Percentiles rank a stretch among this genome's conserved stretches.
phyloP scores from a whole-genome alignment of 73 alveolate species.

The Paramecium bursaria region DNA sequence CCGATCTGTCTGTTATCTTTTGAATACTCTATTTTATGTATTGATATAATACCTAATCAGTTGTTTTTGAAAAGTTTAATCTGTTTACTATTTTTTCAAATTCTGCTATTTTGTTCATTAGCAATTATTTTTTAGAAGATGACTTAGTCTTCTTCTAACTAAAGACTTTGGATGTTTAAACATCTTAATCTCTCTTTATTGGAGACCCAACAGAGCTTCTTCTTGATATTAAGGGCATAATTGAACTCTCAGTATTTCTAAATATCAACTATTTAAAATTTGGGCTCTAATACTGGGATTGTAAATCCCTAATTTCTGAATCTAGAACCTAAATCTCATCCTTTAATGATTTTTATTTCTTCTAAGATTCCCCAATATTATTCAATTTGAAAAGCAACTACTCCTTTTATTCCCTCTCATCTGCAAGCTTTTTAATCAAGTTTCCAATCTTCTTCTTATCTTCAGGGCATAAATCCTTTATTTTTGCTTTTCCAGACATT shows the following conservation, averaged over 20 bases:
- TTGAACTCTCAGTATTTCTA: not conserved
- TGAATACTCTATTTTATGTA: not conserved
- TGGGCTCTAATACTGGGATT: not conserved
- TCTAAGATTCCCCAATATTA: not conserved
- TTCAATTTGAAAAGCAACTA: not conserved
- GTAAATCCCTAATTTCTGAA: not conserved
- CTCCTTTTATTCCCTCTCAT: slow-evolving; percentile 57
- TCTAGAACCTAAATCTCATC: not conserved
- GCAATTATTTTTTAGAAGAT: not conserved
- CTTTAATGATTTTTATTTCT: not conserved
- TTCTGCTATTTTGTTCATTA: not conserved
- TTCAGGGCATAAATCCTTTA: slow-evolving; percentile 63
- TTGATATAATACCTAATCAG: not conserved
- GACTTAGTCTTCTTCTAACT: not conserved
- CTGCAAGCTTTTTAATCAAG: slow-evolving; percentile 58
- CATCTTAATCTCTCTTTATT: not conserved
- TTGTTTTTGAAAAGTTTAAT: not conserved
- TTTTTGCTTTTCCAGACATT: too few species aligned
- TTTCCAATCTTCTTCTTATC: slow-evolving; percentile 61
- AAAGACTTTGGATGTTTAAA: not conserved
- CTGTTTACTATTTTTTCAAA: not conserved
- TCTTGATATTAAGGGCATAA: not conserved
- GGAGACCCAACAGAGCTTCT: too few species aligned
- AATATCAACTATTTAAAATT: not conserved
- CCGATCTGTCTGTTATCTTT: not conserved